Conservation (phyloP, 176 grass and related monocot genomes). For the Oryza officinalis region DNA sequence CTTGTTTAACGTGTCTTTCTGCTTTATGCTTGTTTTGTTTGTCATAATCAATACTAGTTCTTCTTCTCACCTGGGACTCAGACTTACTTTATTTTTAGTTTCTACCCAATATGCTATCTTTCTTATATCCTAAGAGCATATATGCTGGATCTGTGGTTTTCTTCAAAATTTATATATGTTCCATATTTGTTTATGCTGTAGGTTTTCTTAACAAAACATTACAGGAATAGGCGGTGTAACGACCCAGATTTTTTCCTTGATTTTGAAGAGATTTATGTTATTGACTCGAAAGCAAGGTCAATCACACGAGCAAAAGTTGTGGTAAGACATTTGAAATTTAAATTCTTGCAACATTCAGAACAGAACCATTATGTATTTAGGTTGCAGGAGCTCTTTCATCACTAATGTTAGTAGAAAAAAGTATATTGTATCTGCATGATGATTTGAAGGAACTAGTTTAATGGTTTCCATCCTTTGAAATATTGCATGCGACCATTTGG, state of each 20-base stretch:
- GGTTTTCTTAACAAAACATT: slow-evolving; percentile 97
- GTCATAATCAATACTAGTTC: neutral
- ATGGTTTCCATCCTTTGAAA: neutral
- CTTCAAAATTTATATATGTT: neutral
- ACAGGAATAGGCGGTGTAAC: slow-evolving; percentile 69
- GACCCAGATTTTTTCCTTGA: slow-evolving; percentile 86
- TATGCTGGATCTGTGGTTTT: neutral
- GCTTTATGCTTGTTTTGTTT: neutral
- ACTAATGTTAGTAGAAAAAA: neutral
- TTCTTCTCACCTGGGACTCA: slow-evolving; percentile 2
- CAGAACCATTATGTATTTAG: neutral
- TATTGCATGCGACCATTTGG: neutral
- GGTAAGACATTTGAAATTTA: slow-evolving; percentile 50
- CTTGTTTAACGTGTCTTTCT: neutral
- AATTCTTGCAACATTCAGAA: neutral
- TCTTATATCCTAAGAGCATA: slow-evolving; percentile 9
- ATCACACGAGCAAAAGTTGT: slow-evolving; percentile 85
- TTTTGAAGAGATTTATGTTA: slow-evolving; percentile 99
- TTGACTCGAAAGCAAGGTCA: slow-evolving; percentile 87
- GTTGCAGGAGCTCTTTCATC: neutral
- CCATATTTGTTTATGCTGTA: slow-evolving; percentile 35
- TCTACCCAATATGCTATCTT: slow-evolving; percentile 5
- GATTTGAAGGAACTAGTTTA: neutral
- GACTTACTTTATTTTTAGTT: neutral
- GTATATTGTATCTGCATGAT: neutral